Base-by-base conservation (phyloP, 2,329 filamentous ascomycete genomes). In the Fusarium vanettenii region DNA sequence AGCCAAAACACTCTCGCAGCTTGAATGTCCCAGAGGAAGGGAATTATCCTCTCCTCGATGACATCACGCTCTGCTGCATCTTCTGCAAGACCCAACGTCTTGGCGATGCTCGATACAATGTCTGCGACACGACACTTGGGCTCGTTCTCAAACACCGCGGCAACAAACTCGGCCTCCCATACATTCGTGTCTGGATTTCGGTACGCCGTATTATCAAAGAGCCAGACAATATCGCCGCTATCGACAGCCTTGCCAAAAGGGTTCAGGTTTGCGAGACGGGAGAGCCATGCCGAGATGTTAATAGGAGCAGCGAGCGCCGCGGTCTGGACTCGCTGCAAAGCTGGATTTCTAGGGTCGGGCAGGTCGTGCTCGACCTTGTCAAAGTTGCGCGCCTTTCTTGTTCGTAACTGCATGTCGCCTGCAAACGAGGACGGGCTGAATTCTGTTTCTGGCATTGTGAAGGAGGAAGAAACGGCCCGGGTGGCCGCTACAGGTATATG, bases 201-300 rank as follows among this genome's bases (percentile, higher is more conserved):
- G 81, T 93, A 96, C 6, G 95, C 95, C 4, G 94, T 96, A 79
- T 97, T 98, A 85, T 98, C 95, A 57, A 98, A 87, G 9, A 98
- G 86, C 96, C 96, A 98, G 45, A 98, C 91, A 16, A 90, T 91
- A 81, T 98, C 93, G 43, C 89, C 84, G 18, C 87, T 86, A 64
- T 91, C 88, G 56, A 94, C 89, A 37, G 87, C 85, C 55, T 88
- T 88, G 1, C 89, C 87, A 14, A 92, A 84, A 1, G 92, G 92
- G 78, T 91, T 92, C 66, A 81, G 81, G 59, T 82, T 81, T 25
- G 87, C 87, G 1, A 92, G 81, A 64, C 87, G 86, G 3, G 87
- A 88, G 29, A 91, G 60, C 78, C 78, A 79, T 22, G 56, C 66
- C 18, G 73, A 76, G 35, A 79, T 48, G 52, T 75, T 70, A 13